Percentiles rank a stretch among this genome's conserved stretches.
phyloP scores from a whole-genome alignment of 169 alveolate genomes.

The Plasmodium chabaudi region DNA sequence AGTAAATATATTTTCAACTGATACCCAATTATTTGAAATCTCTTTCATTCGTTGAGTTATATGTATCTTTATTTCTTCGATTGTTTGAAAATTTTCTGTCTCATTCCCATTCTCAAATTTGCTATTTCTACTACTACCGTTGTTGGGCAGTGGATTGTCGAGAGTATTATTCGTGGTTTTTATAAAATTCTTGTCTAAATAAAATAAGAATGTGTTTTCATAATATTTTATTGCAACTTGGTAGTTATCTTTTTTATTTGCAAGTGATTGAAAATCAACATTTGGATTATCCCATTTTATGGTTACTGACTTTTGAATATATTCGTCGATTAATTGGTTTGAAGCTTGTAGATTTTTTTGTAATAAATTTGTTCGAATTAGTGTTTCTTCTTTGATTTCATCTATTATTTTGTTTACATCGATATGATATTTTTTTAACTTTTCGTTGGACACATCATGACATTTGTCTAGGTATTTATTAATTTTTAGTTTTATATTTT shows the following conservation, averaged over 20 bases:
- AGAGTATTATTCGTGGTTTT: neutral
- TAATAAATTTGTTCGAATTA: slow-evolving; percentile 12
- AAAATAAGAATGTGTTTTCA: slow-evolving; percentile 5
- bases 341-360: slow-evolving; percentile 18
- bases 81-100: slow-evolving; percentile 19
- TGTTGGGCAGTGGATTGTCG: too few species aligned
- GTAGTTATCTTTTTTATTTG: neutral
- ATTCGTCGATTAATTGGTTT: slow-evolving; percentile 5
- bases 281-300: slow-evolving; percentile 5
- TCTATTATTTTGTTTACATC: slow-evolving; percentile 9
- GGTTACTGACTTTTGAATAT: slow-evolving; percentile 5
- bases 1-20: slow-evolving; percentile 24
- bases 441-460: neutral
- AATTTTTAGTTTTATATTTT: slow-evolving; percentile 14
- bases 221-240: slow-evolving; percentile 9
- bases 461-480: slow-evolving; percentile 26
- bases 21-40: slow-evolving; percentile 13
- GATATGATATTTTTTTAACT: slow-evolving; percentile 28
- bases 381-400: slow-evolving; percentile 28
- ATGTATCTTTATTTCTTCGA: slow-evolving; percentile 21
- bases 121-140: neutral
- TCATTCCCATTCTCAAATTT: neutral
- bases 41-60: slow-evolving; percentile 1
- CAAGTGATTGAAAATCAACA: neutral
- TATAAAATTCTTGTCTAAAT: neutral